Evolutionary conservation across 1,284 basidiomycete genomes (phyloP), one percentile per base, ranked within the genome.

Genomic region (Vanrija sp.): DNA sequence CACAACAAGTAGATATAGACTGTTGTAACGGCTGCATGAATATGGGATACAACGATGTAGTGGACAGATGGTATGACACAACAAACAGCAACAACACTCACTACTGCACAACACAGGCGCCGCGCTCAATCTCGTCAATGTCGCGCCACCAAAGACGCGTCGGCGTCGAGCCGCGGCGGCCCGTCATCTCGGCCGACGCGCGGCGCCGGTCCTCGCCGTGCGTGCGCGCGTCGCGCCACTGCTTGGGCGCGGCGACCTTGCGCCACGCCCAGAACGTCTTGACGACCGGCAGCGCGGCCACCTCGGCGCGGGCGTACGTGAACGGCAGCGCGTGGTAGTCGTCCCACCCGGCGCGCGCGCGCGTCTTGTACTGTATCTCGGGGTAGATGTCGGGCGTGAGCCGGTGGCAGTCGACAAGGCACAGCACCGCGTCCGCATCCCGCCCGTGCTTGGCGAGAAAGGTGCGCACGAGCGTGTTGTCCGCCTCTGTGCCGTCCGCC

Each of bases 191-290:
- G 25, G 44, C 23, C 12, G 38, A 18, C n/a, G n/a, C 38, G 23
- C 34, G 18, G 14, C 42, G 42, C 5, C 28, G 16, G n/a, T 28
- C 15, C 46, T 65, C 62, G n/a, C 50, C 57, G 7, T 57, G 53
- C 12, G 43, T 45, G 26, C 63, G 43, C 45, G 60, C 61, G 43
- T 65, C 59, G 42, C 63, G 54, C 71, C 68, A 72, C 6, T 43
- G 46, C 8, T 38, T 43, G 3, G 67, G 64, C 15, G 62, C 55
- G 68, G 88, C 88, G 23, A 91, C 88, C 15, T 82, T 85, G 78
- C 88, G 86, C 90, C 90, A 93, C 51, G 85, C 85, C 76, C 88
- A 88, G 69, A 91, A 93, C 29, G 86, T 86, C 82, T 91, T 91
- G 59, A 93, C 66, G 9, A 92, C 85, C n/a, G 85, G 78, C 18